These are phyloP conservation scores for Sanguinoderma infundibulare DNA, from an alignment of 1,284 basidiomycete genomes.

Conservation along the genomic window DNA sequence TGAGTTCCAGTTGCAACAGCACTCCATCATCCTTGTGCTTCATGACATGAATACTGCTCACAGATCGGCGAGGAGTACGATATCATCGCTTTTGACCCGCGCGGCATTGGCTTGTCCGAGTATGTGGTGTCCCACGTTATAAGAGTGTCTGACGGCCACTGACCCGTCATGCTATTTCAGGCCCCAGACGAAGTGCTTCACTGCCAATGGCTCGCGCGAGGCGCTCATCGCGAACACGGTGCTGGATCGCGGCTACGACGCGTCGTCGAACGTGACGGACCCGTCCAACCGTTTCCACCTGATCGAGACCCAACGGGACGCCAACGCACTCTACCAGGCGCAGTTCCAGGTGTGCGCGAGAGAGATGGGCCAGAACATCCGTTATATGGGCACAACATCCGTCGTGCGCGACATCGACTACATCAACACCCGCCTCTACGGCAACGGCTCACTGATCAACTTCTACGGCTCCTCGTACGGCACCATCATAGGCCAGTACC, in stretches of 20 bases:
- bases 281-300: slow-evolving; percentile 35
- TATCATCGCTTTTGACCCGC: slow-evolving; percentile 47
- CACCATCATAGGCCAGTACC: slow-evolving; percentile 31
- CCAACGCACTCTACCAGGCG: slow-evolving; percentile 39
- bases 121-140: slow-evolving; percentile 14
- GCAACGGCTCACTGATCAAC: slow-evolving; percentile 43
- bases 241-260: slow-evolving; percentile 40
- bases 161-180: slow-evolving; percentile 16
- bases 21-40: neutral
- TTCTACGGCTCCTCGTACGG: slow-evolving; percentile 34
- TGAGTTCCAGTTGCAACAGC: neutral
- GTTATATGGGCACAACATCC: slow-evolving; percentile 48
- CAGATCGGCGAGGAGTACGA: slow-evolving; percentile 41
- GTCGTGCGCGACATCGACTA: slow-evolving; percentile 49
- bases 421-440: slow-evolving; percentile 44
- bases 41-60: neutral
- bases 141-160: neutral
- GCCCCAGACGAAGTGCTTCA: slow-evolving; percentile 43
- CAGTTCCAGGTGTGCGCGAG: slow-evolving; percentile 42
- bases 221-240: slow-evolving; percentile 43
- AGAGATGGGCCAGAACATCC: slow-evolving; percentile 44
- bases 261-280: slow-evolving; percentile 35
- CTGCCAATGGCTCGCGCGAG: slow-evolving; percentile 25
- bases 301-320: slow-evolving; percentile 39
- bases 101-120: slow-evolving; percentile 44